Percentiles rank a stretch among this genome's conserved stretches.
Conservation (phyloP, 78 protist genomes). For the Parvularia atlantis region DNA sequence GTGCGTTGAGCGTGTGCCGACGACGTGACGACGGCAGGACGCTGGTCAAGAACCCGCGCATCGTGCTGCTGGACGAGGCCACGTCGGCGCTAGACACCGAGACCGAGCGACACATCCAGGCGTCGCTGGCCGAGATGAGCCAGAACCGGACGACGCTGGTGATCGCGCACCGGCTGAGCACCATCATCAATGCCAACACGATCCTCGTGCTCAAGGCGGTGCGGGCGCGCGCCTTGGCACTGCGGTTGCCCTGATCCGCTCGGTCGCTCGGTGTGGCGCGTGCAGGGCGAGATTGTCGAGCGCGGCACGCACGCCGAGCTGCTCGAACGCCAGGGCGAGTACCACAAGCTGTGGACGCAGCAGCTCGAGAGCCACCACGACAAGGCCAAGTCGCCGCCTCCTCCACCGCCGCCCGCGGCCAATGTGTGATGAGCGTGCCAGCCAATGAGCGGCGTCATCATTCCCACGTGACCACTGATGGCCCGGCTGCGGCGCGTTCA, state of each 20-base stretch:
- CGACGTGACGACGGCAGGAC: constrained; percentile 58
- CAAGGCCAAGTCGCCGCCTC: too few relatives aligned
- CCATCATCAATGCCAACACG: constrained; percentile 61
- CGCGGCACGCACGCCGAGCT: constrained; percentile 70
- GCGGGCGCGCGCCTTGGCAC: too few relatives aligned
- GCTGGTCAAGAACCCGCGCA: constrained; percentile 37
- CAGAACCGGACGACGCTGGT: constrained; percentile 36
- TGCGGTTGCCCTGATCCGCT: too few relatives aligned
- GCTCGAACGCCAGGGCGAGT: constrained; percentile 45
- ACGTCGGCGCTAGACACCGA: constrained; percentile 64
- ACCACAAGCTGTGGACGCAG: constrained; percentile 47
- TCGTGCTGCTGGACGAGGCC: constrained; percentile 40
- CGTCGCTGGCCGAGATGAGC: neutral
- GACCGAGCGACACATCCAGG: constrained; percentile 42
- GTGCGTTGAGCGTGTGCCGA: constrained; percentile 61
- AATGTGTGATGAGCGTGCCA: too few relatives aligned
- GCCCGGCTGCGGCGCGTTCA: too few relatives aligned
- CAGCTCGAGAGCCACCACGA: neutral
- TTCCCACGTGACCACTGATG: too few relatives aligned
- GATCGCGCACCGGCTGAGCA: constrained; percentile 76
- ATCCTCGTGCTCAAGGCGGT: constrained; percentile 46
- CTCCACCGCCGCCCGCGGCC: too few relatives aligned
- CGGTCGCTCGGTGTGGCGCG: too few relatives aligned
- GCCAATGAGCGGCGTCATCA: too few relatives aligned
- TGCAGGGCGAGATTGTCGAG: constrained; percentile 60